Evolutionary conservation across 352 stramenopile genomes (phyloP).

Genomic region (Salisapilia sapeloensis): DNA sequence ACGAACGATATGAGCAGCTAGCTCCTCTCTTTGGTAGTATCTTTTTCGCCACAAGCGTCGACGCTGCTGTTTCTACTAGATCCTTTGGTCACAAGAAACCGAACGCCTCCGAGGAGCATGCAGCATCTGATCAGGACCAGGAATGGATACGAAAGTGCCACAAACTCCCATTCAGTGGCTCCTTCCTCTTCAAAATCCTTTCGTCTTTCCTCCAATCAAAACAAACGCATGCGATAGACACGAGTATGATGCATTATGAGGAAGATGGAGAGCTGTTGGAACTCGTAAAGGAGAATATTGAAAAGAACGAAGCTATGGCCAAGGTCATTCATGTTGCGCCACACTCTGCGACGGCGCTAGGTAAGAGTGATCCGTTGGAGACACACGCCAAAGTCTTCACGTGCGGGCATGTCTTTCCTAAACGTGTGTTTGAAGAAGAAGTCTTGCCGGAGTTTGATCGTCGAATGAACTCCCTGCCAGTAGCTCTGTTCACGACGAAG

Average conservation of each 20-base stretch:
- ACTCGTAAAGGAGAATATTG: constrained; percentile 58
- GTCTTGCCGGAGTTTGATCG: constrained; percentile 69
- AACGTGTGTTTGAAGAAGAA: constrained; percentile 76
- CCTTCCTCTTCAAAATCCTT: constrained; percentile 69
- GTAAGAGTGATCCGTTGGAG: constrained; percentile 70
- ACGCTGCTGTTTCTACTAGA: constrained; percentile 18
- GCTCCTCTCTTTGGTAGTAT: constrained; percentile 43
- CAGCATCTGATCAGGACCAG: constrained; percentile 30
- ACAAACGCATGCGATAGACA: constrained; percentile 1
- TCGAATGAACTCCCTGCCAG: constrained; percentile 41
- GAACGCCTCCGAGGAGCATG: not conserved
- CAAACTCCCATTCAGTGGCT: constrained; percentile 47
- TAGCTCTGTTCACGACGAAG: constrained; percentile 43
- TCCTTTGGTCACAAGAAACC: constrained; percentile 1
- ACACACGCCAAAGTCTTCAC: constrained; percentile 78
- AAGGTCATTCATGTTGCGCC: constrained; percentile 28
- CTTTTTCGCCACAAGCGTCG: constrained; percentile 57
- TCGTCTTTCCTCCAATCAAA: constrained; percentile 40
- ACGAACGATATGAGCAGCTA: constrained; percentile 41
- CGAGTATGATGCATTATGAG: constrained; percentile 2
- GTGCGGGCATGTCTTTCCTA: constrained; percentile 68
- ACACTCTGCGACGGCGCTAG: constrained; percentile 43
- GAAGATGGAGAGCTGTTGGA: constrained; percentile 14
- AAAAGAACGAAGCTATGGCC: constrained; percentile 48
- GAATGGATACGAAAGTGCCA: constrained; percentile 68